Conservation (phyloP, 306 rosid genomes). For the Sesbania bispinosa region DNA sequence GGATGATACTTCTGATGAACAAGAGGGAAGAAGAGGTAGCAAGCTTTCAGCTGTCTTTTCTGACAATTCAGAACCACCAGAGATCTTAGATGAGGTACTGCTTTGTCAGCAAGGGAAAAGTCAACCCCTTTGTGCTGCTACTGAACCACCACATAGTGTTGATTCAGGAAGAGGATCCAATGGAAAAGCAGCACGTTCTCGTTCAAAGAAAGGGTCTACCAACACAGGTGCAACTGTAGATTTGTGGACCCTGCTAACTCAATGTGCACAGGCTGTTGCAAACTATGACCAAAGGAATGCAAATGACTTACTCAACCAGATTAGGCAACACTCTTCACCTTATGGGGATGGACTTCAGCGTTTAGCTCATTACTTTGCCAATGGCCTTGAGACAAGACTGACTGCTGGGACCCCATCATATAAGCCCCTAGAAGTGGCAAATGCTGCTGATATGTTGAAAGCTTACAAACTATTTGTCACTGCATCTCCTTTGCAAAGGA, state of each 20-base stretch:
- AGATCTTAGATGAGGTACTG: constrained; percentile 43
- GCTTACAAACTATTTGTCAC: constrained; percentile 50
- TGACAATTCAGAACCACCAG: constrained; percentile 32
- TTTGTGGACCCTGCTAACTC: constrained; percentile 63
- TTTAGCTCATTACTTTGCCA: constrained; percentile 64
- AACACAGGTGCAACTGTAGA: constrained; percentile 34
- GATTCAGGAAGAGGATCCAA: constrained; percentile 21
- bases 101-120: constrained; percentile 11
- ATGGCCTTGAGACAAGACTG: constrained; percentile 60
- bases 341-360: constrained; percentile 65
- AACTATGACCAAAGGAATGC: constrained; percentile 58
- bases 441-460: constrained; percentile 55
- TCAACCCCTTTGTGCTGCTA: background rate
- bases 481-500: constrained; percentile 54
- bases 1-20: constrained; percentile 18
- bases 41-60: constrained; percentile 40
- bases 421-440: constrained; percentile 13
- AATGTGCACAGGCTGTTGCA: constrained; percentile 74
- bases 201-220: constrained; percentile 40
- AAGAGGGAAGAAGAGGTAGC: constrained; percentile 40
- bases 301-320: constrained; percentile 49
- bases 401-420: constrained; percentile 44
- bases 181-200: constrained; percentile 21
- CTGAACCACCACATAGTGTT: constrained; percentile 19
- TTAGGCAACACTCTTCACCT: constrained; percentile 60